Evolutionary conservation across 2,329 filamentous ascomycete species (phyloP).

Genomic region (Mycocentrospora acerina): DNA sequence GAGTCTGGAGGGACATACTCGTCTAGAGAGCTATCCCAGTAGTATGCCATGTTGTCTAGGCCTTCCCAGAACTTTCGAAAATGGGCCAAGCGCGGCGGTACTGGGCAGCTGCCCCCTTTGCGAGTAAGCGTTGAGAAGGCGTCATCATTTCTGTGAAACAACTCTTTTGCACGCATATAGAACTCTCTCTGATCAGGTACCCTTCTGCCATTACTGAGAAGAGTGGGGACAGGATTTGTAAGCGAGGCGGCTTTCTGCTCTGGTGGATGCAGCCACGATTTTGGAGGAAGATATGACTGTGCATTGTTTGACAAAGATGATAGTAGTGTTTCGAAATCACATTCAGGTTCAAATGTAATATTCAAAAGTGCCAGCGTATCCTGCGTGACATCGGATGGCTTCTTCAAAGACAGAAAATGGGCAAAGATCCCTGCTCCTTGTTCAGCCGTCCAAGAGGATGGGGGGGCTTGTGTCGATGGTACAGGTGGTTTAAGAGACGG

Average conservation of each 20-base stretch:
- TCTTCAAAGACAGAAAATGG: slow-evolving; percentile 47
- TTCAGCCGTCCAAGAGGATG: slow-evolving; percentile 36
- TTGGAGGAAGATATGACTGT: slow-evolving; percentile 42
- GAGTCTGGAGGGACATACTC: slow-evolving; percentile 49
- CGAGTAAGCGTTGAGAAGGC: slow-evolving; percentile 59
- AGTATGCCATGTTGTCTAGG: slow-evolving; percentile 61
- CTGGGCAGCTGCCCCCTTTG: slow-evolving; percentile 47
- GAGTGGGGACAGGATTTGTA: slow-evolving; percentile 24
- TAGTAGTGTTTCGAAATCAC: slow-evolving; percentile 45
- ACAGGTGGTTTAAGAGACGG: slow-evolving; percentile 48
- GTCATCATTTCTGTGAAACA: slow-evolving; percentile 57
- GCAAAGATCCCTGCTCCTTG: slow-evolving; percentile 45
- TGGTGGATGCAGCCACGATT: slow-evolving; percentile 33
- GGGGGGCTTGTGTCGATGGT: slow-evolving; percentile 24
- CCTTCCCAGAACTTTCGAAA: slow-evolving; percentile 62
- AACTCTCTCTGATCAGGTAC: slow-evolving; percentile 53
- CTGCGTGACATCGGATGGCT: slow-evolving; percentile 44
- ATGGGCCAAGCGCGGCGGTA: slow-evolving; percentile 55
- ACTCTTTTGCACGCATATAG: slow-evolving; percentile 51
- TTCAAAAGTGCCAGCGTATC: slow-evolving; percentile 47
- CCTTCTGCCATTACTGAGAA: slow-evolving; percentile 52
- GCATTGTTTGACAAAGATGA: slow-evolving; percentile 33
- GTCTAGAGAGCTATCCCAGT: slow-evolving; percentile 63
- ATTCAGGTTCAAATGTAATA: slow-evolving; percentile 41
- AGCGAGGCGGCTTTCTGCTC: slow-evolving; percentile 30